Evolutionary conservation across 257 asterid genomes (phyloP).

Genomic region (Pogostemon cablin): DNA sequence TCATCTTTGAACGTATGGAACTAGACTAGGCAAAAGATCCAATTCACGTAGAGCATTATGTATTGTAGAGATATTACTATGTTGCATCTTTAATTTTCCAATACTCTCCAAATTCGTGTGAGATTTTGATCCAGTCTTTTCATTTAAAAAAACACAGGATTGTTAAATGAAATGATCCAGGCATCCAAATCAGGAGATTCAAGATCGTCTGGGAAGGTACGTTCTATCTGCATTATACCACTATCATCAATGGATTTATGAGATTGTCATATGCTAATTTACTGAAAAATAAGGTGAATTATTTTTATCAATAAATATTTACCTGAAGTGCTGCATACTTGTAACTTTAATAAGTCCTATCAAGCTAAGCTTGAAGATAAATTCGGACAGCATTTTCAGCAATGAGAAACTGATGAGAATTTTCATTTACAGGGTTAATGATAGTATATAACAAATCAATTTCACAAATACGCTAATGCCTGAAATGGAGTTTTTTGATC

Average conservation of each 20-base stretch:
- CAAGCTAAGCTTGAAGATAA: conserved; percentile 12
- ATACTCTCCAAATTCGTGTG: not conserved
- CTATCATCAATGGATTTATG: conserved; percentile 19
- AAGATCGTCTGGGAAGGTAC: conserved; percentile 80
- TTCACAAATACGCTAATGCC: not conserved
- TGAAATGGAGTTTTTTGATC: conserved; percentile 3
- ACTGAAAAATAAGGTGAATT: conserved; percentile 2
- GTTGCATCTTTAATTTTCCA: not conserved
- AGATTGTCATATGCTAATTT: conserved; percentile 4
- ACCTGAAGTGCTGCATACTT: not conserved
- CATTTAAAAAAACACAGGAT: conserved; percentile 37
- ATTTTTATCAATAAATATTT: conserved; percentile 12
- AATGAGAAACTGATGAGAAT: not conserved
- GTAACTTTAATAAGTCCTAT: not conserved
- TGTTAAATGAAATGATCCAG: conserved; percentile 74
- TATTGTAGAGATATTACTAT: not conserved
- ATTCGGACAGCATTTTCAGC: conserved; percentile 8
- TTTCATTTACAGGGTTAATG: not conserved
- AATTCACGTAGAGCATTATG: not conserved
- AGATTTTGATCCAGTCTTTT: not conserved
- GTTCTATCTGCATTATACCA: conserved; percentile 13
- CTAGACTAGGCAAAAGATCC: not conserved
- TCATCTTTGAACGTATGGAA: not conserved
- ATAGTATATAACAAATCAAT: not conserved
- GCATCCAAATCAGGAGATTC: conserved; percentile 69